phyloP scores from a whole-genome alignment of 805 yeast genomes.

The Suhomyces faveliae region DNA sequence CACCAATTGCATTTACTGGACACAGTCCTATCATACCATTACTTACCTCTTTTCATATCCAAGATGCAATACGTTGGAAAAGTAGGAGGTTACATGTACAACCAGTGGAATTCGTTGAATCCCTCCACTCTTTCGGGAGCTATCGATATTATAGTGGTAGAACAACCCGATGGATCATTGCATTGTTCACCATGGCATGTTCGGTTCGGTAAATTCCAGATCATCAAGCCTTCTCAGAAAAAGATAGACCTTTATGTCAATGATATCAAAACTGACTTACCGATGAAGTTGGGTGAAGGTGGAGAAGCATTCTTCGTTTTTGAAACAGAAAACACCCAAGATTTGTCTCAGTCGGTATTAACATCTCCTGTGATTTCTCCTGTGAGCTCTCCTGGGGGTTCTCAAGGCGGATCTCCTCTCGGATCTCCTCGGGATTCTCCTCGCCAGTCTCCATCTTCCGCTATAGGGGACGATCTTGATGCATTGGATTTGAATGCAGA shows the following conservation, averaged over 20 bases:
- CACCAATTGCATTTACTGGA: background rate
- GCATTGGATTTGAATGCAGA: conserved; percentile 34
- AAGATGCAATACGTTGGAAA: conserved; percentile 94
- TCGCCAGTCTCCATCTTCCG: background rate
- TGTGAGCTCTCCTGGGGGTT: conserved; percentile 55
- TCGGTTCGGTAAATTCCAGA: conserved; percentile 90
- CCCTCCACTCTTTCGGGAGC: conserved; percentile 97
- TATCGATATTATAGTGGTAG: conserved; percentile 92
- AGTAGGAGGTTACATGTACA: conserved; percentile 91
- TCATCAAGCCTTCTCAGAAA: conserved; percentile 91
- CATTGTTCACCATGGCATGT: conserved; percentile 97
- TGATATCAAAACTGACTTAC: conserved; percentile 74
- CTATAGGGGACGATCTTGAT: conserved; percentile 26
- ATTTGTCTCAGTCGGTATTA: conserved; percentile 70
- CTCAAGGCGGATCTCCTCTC: conserved; percentile 20
- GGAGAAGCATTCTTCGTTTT: conserved; percentile 98
- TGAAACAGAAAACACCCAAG: conserved; percentile 61
- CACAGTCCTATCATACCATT: conserved; percentile 10
- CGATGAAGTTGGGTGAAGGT: conserved; percentile 96
- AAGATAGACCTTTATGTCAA: conserved; percentile 88
- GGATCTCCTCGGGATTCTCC: conserved; percentile 7
- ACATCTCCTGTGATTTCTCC: conserved; percentile 85
- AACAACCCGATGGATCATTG: conserved; percentile 75
- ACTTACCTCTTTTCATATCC: background rate
- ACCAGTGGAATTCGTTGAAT: conserved; percentile 95